Base-by-base conservation (phyloP, 352 stramenopile species). In the Phytophthora multivora region DNA sequence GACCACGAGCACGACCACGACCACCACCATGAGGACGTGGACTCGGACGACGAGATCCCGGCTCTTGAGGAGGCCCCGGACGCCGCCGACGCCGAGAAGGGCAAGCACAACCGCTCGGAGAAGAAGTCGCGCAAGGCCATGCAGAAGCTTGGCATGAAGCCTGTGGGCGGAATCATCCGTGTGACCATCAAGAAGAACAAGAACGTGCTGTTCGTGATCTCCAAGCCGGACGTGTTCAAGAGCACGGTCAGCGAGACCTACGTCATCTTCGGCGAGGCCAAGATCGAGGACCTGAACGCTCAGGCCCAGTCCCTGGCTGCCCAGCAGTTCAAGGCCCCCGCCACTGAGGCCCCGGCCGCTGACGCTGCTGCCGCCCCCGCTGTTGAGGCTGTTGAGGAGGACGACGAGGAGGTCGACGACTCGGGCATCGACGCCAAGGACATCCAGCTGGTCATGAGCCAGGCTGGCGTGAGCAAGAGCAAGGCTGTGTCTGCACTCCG, bases 111-210 rank as follows among this genome's bases (percentile, higher is more conserved):
- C 85, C 92, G 97, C 61, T 91, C 94, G 63, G 97, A 99, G 83
- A 99, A 99, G 87, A 99, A 99, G 83, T 92, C 95, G 42, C 94
- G 97, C 69, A 99, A 99, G 86, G 96, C 96, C 51, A 99, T 99
- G 91, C 91, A 98, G 75, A 99, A 99, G 88, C 89, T 99, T 41
- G 96, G 96, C 51, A 97, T 99, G 86, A 98, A 98, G 69, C 84
- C 90, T 26, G 91, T 99, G 43, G 79, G 88, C 50, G 97, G 96
- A 71, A 96, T 99, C 75, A 91, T 98, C 63, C 89, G 97, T 60
- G 97, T 99, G 45, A 98, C 96, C 13, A 97, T 99, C 59, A 99
- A 99, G 83, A 98, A 98, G 79, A 98, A 93, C 78, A 98, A 99
- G 81, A 98, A 98, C 73, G 73, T 93, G 46, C 59, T 97, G 48